Base-by-base conservation (phyloP, 192 early-diverging fungal genomes). In the Entomortierella chlamydospora region DNA sequence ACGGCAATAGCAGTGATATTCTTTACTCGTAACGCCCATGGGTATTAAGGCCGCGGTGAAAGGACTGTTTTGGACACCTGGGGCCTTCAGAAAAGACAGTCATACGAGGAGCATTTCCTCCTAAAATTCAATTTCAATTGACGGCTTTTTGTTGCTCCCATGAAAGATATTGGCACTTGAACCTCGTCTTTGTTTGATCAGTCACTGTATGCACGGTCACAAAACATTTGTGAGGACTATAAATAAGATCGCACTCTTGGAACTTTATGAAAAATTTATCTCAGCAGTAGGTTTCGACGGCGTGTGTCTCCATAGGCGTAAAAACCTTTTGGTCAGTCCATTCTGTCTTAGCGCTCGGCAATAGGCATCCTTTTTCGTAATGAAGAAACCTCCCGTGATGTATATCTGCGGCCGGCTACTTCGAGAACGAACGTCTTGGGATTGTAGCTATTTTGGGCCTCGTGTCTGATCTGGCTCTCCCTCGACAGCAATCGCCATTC, bases 331-430 rank as follows among this genome's bases (percentile, higher is more conserved):
- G 70, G 73, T 68, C 73, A 77, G 73, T 62, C 60, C 73, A 28
- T 29, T 30, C 33, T 68, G 68, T 61, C 68, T 37, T 54, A 68
- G 76, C 76, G 70, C 68, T 70, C 76, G 76, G 76, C 68, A 79
- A 41, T 79, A 79, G 76, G 76, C 76, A 79, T 79, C 76, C 57
- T 67, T 73, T 64, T 70, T 70, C 42, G 15, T 42, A 54, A 33
- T 25, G 49, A 64, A 45, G 31, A 62, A 43, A 39, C 54, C 26
- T 67, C 54, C 53, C 50, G 45, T 79, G 76, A 79, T 79, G 76
- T 79, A 79, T 79, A 79, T 79, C 76, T 79, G 68, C 49, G 54
- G 76, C 76, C 76, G 76, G 76, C 76, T 64, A 79, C 76, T 79
- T 68, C 65, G 63, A 79, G 76, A 79, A 64, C 76, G 76, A 79